A percentile compares a stretch with the other conserved stretches of the same genome.
These are phyloP conservation scores for Trichoderma gamsii DNA, from an alignment of 495 filamentous ascomycete species.

Conservation along the genomic window DNA sequence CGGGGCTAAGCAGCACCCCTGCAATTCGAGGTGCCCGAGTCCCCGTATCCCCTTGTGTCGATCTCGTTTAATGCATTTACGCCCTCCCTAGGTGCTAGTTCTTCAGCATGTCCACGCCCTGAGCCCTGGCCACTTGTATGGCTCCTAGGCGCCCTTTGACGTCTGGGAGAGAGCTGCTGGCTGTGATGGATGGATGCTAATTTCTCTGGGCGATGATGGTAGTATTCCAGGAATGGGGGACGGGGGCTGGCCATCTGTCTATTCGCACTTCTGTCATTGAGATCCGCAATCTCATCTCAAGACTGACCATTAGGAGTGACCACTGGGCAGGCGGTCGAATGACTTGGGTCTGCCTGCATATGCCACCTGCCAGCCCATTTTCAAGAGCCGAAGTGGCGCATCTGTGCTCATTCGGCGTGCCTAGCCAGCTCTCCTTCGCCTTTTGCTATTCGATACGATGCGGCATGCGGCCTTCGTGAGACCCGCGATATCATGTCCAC, in stretches of 20 bases:
- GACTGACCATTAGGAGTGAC: too few relatives aligned
- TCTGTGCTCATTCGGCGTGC: neutral
- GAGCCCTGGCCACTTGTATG: too few relatives aligned
- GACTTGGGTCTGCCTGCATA: neutral
- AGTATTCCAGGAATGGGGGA: too few relatives aligned
- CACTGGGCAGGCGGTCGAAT: neutral
- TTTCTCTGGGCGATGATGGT: too few relatives aligned
- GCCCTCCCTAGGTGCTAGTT: neutral
- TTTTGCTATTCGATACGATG: neutral
- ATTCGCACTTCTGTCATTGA: too few relatives aligned
- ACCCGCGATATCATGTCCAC: neutral
- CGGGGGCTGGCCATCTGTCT: too few relatives aligned
- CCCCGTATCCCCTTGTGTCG: conserved; percentile 6
- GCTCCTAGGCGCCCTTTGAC: neutral
- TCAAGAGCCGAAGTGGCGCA: conserved; percentile 12
- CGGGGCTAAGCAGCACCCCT: neutral
- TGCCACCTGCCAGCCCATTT: neutral
- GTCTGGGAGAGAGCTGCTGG: neutral
- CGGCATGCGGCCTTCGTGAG: neutral
- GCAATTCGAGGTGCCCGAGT: conserved; percentile 8
- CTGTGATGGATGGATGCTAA: too few relatives aligned
- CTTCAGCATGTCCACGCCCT: neutral
- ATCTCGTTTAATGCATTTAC: neutral
- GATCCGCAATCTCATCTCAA: too few relatives aligned
- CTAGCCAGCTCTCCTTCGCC: neutral